Base-by-base conservation (phyloP, 305 asterid species). In the Ilex paraguariensis region DNA sequence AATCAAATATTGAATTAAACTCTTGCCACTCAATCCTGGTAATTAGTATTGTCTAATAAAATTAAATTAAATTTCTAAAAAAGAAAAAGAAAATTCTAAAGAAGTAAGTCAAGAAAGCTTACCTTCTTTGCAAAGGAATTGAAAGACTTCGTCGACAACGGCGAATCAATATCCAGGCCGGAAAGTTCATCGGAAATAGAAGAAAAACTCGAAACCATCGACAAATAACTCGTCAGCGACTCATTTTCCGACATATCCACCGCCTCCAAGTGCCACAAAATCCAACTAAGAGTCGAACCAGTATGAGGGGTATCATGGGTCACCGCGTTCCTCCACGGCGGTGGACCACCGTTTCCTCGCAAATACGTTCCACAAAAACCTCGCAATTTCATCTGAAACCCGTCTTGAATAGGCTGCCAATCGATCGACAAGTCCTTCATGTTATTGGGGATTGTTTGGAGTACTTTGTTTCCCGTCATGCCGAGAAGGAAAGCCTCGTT, bases 401-500 rank as follows among this genome's bases (percentile, higher is more conserved):
- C 98, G 5, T 92, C 98, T 60, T 84, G 74, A 1, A 87, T 67
- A 2, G 98, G 98, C 72, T 75, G 84, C 98, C 97, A 92, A 73
- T 81, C 87, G 60, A 78, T 75, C 31, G 66, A 64, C 61, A 64
- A 12, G 45, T 87, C 85, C 44, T 70, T 76, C 54, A 17, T 59
- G 15, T 75, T 76, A 7, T 82, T 85, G 17, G 86, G 84, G 44
- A 39, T 13, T 12, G 90, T 80, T 53, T 81, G 91, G 8, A 67
- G 17, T 8, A 85, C 96, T 3, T 79, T 89, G 8, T 75, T 67
- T 10, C 99, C 99, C 0, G 95, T 87, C 95, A 90, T 82, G 44
- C 97, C 97, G 0, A 90, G 65, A 12, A 93, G 75, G 55, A 82
- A 86, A 14, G 82, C 75, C 10, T 79, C 90, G 45, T 58, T 53